Percentiles rank a stretch among this genome's conserved stretches.
Conservation (phyloP, 192 early-diverging fungal genomes). For the Backusella psychrophila region DNA sequence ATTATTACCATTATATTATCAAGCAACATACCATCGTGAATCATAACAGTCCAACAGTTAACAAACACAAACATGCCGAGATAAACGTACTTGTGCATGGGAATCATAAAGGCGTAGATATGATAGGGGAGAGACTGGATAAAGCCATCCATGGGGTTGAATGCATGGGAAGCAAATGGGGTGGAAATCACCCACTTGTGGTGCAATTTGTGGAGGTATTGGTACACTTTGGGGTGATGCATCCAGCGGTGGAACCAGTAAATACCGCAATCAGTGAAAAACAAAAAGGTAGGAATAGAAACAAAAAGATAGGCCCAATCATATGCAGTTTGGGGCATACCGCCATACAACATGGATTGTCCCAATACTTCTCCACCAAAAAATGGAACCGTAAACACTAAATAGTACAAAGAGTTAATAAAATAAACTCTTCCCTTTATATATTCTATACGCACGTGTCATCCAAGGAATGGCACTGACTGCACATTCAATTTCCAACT, state of each 20-base stretch:
- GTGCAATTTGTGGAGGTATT: conserved; percentile 76
- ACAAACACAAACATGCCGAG: conserved; percentile 81
- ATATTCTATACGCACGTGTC: conserved; percentile 33
- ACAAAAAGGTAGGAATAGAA: conserved; percentile 70
- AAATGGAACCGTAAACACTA: conserved; percentile 85
- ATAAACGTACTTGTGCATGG: conserved; percentile 90
- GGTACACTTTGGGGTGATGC: conserved; percentile 89
- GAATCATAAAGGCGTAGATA: conserved; percentile 84
- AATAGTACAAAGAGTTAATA: neutral
- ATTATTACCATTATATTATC: neutral
- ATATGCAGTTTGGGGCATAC: conserved; percentile 32
- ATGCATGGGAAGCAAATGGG: conserved; percentile 93
- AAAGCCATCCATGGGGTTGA: conserved; percentile 94
- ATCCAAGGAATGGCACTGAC: conserved; percentile 78
- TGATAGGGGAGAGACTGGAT: conserved; percentile 94
- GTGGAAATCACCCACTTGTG: conserved; percentile 71
- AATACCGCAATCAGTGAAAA: conserved; percentile 92
- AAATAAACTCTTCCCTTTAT: too few species aligned
- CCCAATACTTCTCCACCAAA: conserved; percentile 88
- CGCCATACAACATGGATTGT: conserved; percentile 65
- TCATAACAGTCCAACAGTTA: conserved; percentile 94
- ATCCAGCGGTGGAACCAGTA: conserved; percentile 95
- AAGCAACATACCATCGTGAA: conserved; percentile 78
- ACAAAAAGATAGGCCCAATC: conserved; percentile 73
- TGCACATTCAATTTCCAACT: conserved; percentile 78